Evolutionary conservation across 192 early-diverging fungal species (phyloP).

Genomic region (Tieghemiomyces parasiticus): DNA sequence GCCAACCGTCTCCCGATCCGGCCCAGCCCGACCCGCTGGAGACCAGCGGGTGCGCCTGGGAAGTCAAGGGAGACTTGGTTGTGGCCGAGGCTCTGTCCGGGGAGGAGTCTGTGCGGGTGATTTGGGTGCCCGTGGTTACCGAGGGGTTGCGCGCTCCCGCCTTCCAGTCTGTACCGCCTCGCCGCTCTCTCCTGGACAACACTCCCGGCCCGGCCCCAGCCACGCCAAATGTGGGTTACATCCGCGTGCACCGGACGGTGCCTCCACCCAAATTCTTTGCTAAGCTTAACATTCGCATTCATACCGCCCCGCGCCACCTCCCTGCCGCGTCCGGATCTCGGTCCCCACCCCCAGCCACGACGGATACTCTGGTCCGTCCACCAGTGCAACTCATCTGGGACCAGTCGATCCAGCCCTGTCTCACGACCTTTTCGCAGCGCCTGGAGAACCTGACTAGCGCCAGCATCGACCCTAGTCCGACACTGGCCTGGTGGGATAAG

Average conservation of each 20-base stretch:
- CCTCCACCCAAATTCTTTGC: slow-evolving; percentile 12
- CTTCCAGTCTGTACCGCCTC: too few species aligned
- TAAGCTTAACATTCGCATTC: slow-evolving; percentile 9
- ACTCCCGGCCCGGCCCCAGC: background rate
- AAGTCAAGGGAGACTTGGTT: slow-evolving; percentile 8
- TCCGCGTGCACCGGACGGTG: slow-evolving; percentile 9
- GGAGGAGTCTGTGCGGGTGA: slow-evolving; percentile 12
- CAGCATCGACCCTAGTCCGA: slow-evolving; percentile 28
- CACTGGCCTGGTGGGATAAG: slow-evolving; percentile 38
- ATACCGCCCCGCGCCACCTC: background rate
- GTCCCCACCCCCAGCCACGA: background rate
- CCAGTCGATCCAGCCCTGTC: slow-evolving; percentile 25
- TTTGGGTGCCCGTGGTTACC: slow-evolving; percentile 5
- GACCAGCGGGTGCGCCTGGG: slow-evolving; percentile 2
- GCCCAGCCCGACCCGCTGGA: background rate
- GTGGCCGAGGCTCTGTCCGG: slow-evolving; percentile 8
- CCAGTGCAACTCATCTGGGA: slow-evolving; percentile 11
- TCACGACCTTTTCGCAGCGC: slow-evolving; percentile 33
- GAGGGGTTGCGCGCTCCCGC: background rate
- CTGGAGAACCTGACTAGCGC: slow-evolving; percentile 26
- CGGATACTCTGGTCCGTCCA: background rate
- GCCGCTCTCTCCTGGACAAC: background rate
- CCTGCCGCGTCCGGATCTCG: background rate
- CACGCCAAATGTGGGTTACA: slow-evolving; percentile 5
- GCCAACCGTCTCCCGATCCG: background rate